Evolutionary conservation across 2,329 filamentous ascomycete species (phyloP).

Genomic region (Scedosporium apiospermum): DNA sequence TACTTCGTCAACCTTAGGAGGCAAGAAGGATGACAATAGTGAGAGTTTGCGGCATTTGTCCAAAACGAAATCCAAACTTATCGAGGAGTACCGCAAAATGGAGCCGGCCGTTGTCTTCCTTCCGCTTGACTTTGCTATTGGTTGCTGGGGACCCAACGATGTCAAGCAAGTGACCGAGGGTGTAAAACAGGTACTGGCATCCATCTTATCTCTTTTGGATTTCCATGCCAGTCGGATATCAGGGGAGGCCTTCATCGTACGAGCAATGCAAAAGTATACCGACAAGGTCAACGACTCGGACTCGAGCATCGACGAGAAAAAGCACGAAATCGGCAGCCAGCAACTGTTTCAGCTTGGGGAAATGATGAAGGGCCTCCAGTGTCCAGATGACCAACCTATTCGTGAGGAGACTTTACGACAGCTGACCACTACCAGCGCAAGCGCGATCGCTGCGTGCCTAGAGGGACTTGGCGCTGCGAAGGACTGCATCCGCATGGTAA

Average conservation of each 20-base stretch:
- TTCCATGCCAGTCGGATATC: slow-evolving; percentile 20
- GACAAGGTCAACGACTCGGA: slow-evolving; percentile 4
- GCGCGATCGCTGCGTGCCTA: slow-evolving; percentile 26
- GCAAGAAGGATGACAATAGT: slow-evolving; percentile 15
- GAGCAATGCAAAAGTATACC: background rate
- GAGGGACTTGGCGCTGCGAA: slow-evolving; percentile 15
- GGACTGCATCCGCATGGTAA: background rate
- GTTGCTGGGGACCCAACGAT: slow-evolving; percentile 34
- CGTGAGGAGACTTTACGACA: slow-evolving; percentile 20
- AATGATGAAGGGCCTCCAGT: slow-evolving; percentile 26
- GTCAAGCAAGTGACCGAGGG: slow-evolving; percentile 25
- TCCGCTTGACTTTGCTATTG: slow-evolving; percentile 34
- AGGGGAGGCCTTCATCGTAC: background rate
- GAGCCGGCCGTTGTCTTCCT: slow-evolving; percentile 31
- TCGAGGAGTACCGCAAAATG: slow-evolving; percentile 25
- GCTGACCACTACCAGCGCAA: slow-evolving; percentile 26
- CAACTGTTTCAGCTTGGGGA: slow-evolving; percentile 22
- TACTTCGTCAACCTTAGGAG: slow-evolving; percentile 21
- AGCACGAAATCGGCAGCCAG: slow-evolving; percentile 12
- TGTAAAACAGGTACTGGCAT: slow-evolving; percentile 23
- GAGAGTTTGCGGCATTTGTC: slow-evolving; percentile 20
- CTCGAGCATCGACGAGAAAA: slow-evolving; percentile 2
- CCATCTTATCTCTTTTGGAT: slow-evolving; percentile 28
- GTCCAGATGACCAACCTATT: slow-evolving; percentile 23
- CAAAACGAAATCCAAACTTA: slow-evolving; percentile 16